A percentile compares a stretch with the other conserved stretches of the same genome.
These are phyloP conservation scores for Falciphora oryzae DNA, from an alignment of 2,329 filamentous ascomycete genomes.

Conservation along the genomic window DNA sequence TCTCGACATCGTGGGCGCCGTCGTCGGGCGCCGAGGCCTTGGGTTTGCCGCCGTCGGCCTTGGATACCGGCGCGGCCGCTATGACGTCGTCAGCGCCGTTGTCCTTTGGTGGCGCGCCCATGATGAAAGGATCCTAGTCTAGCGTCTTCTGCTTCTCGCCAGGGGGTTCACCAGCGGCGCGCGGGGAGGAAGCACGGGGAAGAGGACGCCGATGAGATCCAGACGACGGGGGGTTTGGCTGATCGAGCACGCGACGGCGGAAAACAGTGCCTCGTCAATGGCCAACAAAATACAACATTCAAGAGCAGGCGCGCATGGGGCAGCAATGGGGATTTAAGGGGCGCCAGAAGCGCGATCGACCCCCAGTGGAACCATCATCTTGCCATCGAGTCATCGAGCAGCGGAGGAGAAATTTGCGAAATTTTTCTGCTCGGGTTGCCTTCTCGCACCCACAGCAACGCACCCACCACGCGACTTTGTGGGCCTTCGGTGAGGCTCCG, in stretches of 20 bases:
- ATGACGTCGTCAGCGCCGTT: constrained; percentile 14
- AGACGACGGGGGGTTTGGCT: too few species aligned
- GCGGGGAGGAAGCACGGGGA: too few species aligned
- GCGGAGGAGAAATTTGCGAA: not conserved
- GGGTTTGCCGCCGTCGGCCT: not conserved
- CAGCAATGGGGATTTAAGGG: not conserved
- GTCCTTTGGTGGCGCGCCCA: not conserved
- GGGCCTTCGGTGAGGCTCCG: not conserved
- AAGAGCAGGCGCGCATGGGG: too few species aligned
- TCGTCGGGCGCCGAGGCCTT: not conserved
- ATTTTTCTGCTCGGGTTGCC: not conserved
- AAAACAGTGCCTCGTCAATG: too few species aligned
- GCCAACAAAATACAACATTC: too few species aligned
- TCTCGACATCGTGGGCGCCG: constrained; percentile 5
- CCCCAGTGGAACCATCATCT: not conserved
- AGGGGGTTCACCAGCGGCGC: too few species aligned
- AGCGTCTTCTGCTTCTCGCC: too few species aligned
- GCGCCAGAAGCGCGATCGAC: not conserved
- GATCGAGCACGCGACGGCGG: too few species aligned
- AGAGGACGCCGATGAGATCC: too few species aligned
- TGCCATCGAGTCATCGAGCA: not conserved
- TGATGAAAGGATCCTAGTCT: not conserved
- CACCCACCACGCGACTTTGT: not conserved
- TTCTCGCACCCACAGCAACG: not conserved
- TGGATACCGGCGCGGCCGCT: not conserved